Conservation (phyloP, 139 green algal species). For the Raphidocelis subcapitata region DNA sequence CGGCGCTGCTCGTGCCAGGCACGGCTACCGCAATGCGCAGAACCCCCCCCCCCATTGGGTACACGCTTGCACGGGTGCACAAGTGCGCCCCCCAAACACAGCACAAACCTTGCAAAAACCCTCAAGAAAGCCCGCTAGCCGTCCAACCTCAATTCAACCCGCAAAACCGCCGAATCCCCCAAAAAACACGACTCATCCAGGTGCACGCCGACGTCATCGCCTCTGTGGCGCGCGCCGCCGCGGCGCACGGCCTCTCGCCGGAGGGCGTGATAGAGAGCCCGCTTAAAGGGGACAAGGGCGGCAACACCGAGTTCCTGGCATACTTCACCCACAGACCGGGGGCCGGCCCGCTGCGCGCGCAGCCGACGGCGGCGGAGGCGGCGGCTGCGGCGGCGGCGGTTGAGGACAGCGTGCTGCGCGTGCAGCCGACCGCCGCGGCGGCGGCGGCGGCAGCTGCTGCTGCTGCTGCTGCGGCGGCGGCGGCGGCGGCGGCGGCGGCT, state of each 20-base stretch:
- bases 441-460: too few species aligned
- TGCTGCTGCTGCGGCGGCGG: too few species aligned
- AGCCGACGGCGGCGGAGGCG: too few species aligned
- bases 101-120: not conserved
- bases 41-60: not conserved
- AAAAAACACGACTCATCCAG: constrained; percentile 24
- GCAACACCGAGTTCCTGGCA: constrained; percentile 60
- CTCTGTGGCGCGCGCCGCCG: constrained; percentile 50
- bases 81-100: not conserved
- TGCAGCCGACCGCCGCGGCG: too few species aligned
- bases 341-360: not conserved
- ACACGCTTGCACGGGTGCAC: not conserved
- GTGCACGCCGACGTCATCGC: constrained; percentile 62
- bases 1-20: not conserved
- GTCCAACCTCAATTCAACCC: too few species aligned
- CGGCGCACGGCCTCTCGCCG: constrained; percentile 57
- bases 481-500: too few species aligned
- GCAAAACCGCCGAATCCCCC: too few species aligned
- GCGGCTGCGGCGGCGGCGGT: too few species aligned
- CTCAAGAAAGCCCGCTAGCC: not conserved
- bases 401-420: too few species aligned
- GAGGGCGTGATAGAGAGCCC: constrained; percentile 65
- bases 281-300: constrained; percentile 66
- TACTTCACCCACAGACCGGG: constrained; percentile 13
- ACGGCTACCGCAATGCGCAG: not conserved